These are phyloP conservation scores for Micractinium conductrix DNA, from an alignment of 139 green algal genomes.

Conservation along the genomic window DNA sequence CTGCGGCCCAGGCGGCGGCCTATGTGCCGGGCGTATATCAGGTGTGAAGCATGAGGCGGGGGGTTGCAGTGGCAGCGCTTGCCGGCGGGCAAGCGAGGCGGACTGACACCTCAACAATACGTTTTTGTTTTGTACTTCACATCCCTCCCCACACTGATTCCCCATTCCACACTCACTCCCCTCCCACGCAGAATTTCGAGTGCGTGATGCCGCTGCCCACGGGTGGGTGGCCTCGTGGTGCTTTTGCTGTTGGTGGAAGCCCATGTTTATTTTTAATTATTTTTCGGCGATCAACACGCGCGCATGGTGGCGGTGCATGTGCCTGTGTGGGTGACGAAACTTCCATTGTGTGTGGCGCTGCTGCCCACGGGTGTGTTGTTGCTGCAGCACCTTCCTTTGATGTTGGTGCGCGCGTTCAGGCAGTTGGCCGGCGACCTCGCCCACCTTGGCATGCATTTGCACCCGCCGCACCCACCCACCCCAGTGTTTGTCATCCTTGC, in stretches of 20 bases:
- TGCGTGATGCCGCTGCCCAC: not conserved
- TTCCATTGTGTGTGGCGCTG: too few relatives aligned
- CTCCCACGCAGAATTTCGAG: too few relatives aligned
- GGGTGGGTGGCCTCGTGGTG: not conserved
- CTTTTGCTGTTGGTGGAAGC: not conserved
- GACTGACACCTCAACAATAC: too few relatives aligned
- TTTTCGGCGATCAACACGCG: too few relatives aligned
- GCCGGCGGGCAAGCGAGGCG: too few relatives aligned
- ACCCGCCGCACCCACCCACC: too few relatives aligned
- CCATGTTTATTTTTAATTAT: too few relatives aligned
- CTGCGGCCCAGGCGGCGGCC: not conserved
- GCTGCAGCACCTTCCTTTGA: not conserved
- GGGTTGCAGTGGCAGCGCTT: too few relatives aligned
- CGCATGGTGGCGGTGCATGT: too few relatives aligned
- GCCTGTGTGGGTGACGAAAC: too few relatives aligned
- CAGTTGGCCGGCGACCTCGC: not conserved
- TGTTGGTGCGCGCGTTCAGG: not conserved
- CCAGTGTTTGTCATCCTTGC: constrained; percentile 48
- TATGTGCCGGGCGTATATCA: constrained; percentile 54
- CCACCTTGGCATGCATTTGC: not conserved
- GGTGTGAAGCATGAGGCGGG: too few relatives aligned
- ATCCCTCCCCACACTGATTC: not conserved
- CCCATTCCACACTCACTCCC: not conserved
- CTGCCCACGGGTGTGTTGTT: too few relatives aligned
- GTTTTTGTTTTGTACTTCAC: constrained; percentile 75